A percentile compares a stretch with the other conserved stretches of the same genome.
These are phyloP conservation scores for Platanthera guangdongensis DNA, from an alignment of 106 monocot species.

Conservation along the genomic window DNA sequence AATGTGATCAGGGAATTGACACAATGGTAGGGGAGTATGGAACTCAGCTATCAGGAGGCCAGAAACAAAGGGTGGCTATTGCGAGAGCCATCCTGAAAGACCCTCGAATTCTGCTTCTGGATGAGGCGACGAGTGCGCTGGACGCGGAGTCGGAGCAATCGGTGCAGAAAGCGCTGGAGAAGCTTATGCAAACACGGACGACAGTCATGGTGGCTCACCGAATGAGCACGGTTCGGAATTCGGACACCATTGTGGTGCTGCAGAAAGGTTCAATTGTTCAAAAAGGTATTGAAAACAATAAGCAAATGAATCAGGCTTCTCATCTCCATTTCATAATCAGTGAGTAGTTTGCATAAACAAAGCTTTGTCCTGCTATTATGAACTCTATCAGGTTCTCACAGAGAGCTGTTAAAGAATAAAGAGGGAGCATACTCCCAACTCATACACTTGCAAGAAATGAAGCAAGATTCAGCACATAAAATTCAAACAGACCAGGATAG, in stretches of 20 bases:
- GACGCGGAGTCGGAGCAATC: constrained; percentile 30
- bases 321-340: neutral
- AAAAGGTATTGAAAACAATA: constrained; percentile 12
- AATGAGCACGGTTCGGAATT: constrained; percentile 21
- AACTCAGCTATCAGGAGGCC: constrained; percentile 24
- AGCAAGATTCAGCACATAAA: constrained; percentile 1
- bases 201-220: constrained; percentile 38
- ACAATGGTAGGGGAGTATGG: constrained; percentile 30
- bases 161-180: constrained; percentile 33
- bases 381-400: constrained; percentile 11
- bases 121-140: constrained; percentile 25
- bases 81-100: constrained; percentile 37
- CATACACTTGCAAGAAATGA: constrained; percentile 11
- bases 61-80: constrained; percentile 29
- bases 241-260: constrained; percentile 24
- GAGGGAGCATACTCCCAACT: constrained; percentile 11
- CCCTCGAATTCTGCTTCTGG: constrained; percentile 32
- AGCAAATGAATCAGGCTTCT: too few species aligned
- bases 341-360: neutral
- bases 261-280: constrained; percentile 27
- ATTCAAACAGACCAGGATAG: neutral
- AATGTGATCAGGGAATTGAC: constrained; percentile 20
- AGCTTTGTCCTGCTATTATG: neutral
- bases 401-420: constrained; percentile 3
- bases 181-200: constrained; percentile 25